Evolutionary conservation across 345 rosid genomes (phyloP).

Genomic region (Citropsis articulata): DNA sequence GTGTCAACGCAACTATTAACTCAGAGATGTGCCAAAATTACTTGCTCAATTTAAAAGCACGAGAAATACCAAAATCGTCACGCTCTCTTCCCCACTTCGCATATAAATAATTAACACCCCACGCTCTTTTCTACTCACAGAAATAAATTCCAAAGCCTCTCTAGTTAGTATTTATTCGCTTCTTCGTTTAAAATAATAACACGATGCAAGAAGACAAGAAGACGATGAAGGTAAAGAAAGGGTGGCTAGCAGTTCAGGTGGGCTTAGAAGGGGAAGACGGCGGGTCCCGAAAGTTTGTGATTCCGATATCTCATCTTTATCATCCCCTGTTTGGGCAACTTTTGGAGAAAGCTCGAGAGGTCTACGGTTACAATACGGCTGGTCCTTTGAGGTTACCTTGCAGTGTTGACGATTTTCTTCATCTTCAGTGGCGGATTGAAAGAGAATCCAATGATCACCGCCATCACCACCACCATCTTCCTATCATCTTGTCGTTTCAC

Average conservation of each 20-base stretch:
- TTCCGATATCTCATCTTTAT: slow-evolving; percentile 43
- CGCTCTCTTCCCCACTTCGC: too few species aligned
- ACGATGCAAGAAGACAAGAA: neutral
- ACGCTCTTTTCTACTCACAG: too few species aligned
- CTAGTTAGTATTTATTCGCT: too few species aligned
- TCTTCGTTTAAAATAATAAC: too few species aligned
- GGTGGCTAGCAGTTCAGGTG: slow-evolving; percentile 45
- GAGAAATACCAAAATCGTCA: too few species aligned
- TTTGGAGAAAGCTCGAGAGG: slow-evolving; percentile 39
- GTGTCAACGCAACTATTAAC: too few species aligned
- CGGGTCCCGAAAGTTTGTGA: slow-evolving; percentile 26
- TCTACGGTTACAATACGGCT: slow-evolving; percentile 37
- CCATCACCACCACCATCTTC: slow-evolving; percentile 32
- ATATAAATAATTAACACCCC: too few species aligned
- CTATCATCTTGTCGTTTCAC: slow-evolving; percentile 30
- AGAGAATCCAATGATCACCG: slow-evolving; percentile 20
- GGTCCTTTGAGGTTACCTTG: slow-evolving; percentile 48
- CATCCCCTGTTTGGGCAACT: slow-evolving; percentile 47
- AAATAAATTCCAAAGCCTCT: too few species aligned
- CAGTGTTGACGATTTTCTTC: slow-evolving; percentile 43
- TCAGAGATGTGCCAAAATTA: too few species aligned
- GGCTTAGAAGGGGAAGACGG: slow-evolving; percentile 40
- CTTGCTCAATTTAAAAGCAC: too few species aligned
- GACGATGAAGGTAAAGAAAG: slow-evolving; percentile 52
- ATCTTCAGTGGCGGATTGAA: slow-evolving; percentile 41